Conservation (phyloP, 2,329 filamentous ascomycete species). For the Penicillium occitanis region DNA sequence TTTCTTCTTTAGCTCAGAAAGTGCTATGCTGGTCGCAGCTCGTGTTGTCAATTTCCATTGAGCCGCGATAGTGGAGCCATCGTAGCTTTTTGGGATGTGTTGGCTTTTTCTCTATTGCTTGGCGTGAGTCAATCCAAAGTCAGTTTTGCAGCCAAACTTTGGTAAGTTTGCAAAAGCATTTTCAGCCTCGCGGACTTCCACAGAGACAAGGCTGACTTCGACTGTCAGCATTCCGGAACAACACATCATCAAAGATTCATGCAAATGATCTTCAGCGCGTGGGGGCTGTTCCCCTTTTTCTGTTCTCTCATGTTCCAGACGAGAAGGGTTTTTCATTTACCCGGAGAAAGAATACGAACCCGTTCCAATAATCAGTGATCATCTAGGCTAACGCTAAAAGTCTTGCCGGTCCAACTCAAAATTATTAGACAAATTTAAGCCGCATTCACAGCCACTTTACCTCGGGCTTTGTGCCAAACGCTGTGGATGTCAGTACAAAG, state of each 20-base stretch:
- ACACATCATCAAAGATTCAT: neutral
- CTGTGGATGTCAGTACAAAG: neutral
- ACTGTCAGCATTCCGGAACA: neutral
- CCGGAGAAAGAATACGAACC: neutral
- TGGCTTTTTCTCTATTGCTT: neutral
- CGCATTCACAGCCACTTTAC: neutral
- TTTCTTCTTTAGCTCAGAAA: neutral
- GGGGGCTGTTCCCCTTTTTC: neutral
- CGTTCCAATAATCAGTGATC: neutral
- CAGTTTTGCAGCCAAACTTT: neutral
- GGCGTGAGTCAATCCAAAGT: neutral
- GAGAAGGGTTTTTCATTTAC: neutral
- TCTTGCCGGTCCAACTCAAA: neutral
- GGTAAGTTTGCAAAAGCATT: neutral
- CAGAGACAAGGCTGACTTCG: slow-evolving; percentile 5
- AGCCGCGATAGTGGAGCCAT: slow-evolving; percentile 13
- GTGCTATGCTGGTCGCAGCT: neutral
- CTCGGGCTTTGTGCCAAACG: neutral
- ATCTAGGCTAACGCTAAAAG: neutral
- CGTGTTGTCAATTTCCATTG: slow-evolving; percentile 4
- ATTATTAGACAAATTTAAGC: slow-evolving; percentile 1
- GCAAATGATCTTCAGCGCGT: neutral
- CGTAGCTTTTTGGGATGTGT: too few relatives aligned
- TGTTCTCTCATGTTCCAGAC: neutral
- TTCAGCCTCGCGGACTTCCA: slow-evolving; percentile 2